Conservation (phyloP, 2,329 filamentous ascomycete genomes). For the Cylindrodendrum hubeiense region DNA sequence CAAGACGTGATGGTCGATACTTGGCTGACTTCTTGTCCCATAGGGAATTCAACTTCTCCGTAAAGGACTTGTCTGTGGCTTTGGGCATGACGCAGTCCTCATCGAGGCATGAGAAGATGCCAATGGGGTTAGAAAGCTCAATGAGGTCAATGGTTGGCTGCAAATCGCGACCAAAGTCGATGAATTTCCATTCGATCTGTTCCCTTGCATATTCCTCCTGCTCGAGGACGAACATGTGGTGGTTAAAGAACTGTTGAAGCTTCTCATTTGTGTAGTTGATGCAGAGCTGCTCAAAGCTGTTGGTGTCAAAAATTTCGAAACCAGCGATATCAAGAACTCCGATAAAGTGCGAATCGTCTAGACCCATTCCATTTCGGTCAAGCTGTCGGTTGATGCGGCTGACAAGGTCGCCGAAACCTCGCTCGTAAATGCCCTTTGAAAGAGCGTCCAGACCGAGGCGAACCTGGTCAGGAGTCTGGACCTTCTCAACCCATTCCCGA, state of each 20-base stretch:
- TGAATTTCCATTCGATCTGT: constrained; percentile 99
- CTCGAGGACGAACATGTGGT: constrained; percentile 99
- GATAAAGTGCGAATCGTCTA: constrained; percentile 95
- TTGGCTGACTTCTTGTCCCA: constrained; percentile 98
- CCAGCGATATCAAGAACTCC: constrained; percentile 98
- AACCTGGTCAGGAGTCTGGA: constrained; percentile 97
- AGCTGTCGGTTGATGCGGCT: constrained; percentile 91
- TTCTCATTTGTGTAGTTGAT: constrained; percentile 99
- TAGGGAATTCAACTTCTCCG: constrained; percentile 94
- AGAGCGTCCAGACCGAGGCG: constrained; percentile 90
- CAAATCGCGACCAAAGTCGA: constrained; percentile 96
- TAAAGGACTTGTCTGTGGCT: constrained; percentile 96
- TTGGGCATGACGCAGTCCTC: constrained; percentile 99
- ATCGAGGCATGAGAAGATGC: constrained; percentile 97
- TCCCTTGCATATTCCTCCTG: constrained; percentile 98
- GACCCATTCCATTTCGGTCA: constrained; percentile 84
- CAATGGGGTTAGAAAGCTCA: constrained; percentile 94
- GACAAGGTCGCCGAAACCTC: constrained; percentile 93
- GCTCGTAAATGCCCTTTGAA: constrained; percentile 97
- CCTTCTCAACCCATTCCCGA: constrained; percentile 98
- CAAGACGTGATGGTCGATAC: constrained; percentile 88
- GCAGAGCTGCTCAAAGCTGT: constrained; percentile 98
- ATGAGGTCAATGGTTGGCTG: constrained; percentile 99
- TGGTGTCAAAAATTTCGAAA: constrained; percentile 98
- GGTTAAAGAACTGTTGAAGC: constrained; percentile 99